Evolutionary conservation across 495 filamentous ascomycete species (phyloP), one percentile per base, ranked within the genome.

Genomic region (Thozetella sp.): DNA sequence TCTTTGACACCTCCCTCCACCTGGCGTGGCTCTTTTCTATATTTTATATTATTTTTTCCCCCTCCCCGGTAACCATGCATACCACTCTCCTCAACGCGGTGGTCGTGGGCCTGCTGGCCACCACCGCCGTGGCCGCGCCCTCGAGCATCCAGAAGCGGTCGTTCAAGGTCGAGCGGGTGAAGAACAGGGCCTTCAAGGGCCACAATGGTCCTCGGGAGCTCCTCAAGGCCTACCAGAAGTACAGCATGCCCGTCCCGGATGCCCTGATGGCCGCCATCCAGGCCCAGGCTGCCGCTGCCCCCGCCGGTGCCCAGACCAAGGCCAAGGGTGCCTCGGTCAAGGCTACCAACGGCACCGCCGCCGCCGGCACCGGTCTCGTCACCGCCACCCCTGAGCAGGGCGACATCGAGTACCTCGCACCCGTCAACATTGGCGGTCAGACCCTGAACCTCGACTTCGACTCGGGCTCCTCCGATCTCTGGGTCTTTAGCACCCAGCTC

Each of bases 391-490:
- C 88, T 2, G 86, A 86, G 46, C 63, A 77, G 48, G 80, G 84
- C 51, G 88, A 89, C 56, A 77, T 83, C 22, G 86, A 91, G 55
- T 96, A 91, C 64, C 77, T 94, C 15, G 83, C 86, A 17, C 86
- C 88, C 0, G 87, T 93, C 27, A 79, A 66, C 4, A 85, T 96
- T 65, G 92, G 92, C 46, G 88, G 86, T 1, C 90, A 94, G 69
- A 84, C 77, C 4, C 60, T 95, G 57, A 85, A 87, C 61, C 77
- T 96, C 68, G 85, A 93, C 65, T 91, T 96, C 69, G 92, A 96
- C 71, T 91, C 90, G 19, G 92, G 92, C 55, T 93, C 89, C 3
- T 84, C 92, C 17, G 92, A 95, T 70, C 76, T 96, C 59, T 96
- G 92, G 92, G 84, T 93, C 26, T 89, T 94, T 76, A 92, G 85